Base-by-base conservation (phyloP, 345 rosid genomes). In the Gossypium turneri region DNA sequence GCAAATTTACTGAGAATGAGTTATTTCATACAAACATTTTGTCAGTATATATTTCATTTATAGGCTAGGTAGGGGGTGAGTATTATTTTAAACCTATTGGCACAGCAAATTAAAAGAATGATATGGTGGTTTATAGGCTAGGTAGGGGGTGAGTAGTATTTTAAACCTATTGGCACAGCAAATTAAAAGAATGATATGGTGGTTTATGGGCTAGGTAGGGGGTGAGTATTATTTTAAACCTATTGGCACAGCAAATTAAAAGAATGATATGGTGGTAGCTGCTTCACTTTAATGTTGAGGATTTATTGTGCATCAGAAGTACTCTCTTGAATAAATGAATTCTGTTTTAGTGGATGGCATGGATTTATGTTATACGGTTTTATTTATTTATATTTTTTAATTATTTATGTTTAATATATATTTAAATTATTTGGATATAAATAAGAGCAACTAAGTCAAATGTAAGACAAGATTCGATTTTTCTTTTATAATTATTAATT, bases 281-380 rank as follows among this genome's bases (percentile, higher is more conserved):
- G 72, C 13, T 48, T 67, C 57, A 13, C 19, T 48, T 68, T 50
- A 68, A 68, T 67, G 57, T 24, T 24, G 22, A 15, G 41, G 20
- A 48, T 67, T 47, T 67, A 67, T 48, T 48, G 72, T 68, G n/a
- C 12, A 12, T 47, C 55, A 67, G 55, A 45, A 2, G 70, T 67
- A 9, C 57, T 24, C 2, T 15, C 43, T 24, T 15, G 22, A 25
- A 15, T 66, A 45, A 66, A 66, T 66, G 70, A 44, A 20, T 45
- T 67, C 72, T 8, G 72, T 48, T 48, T 9, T 50, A 7, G 44
- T 15, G 13, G 43, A 48, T 24, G 38, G 41, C 15, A 44, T 20
- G 27, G 17, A 53, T 53, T 17, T 17, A 53, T 53, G 3, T 13
- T 17, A 53, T 2, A 13, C 20, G 1, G 2, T 53, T 53, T 13